Evolutionary conservation across 2,329 filamentous ascomycete species (phyloP).

Genomic region (Stemphylium lycopersici): DNA sequence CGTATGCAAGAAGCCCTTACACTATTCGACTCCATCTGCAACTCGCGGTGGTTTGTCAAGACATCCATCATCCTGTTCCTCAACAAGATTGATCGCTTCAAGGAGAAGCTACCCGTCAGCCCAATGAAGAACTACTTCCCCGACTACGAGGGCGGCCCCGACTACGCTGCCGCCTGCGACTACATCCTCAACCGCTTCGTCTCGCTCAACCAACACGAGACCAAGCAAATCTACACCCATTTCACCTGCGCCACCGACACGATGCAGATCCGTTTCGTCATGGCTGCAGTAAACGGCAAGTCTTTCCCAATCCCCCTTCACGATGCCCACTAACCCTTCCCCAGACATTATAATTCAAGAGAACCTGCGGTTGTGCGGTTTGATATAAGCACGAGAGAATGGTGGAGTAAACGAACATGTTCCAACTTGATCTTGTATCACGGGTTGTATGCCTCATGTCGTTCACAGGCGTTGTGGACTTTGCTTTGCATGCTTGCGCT

Average conservation of each 20-base stretch:
- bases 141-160: conserved; percentile 83
- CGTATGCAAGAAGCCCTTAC: conserved; percentile 76
- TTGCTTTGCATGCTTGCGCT: conserved; percentile 28
- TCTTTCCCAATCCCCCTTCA: neutral
- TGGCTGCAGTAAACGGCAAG: conserved; percentile 98
- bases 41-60: conserved; percentile 75
- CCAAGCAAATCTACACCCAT: conserved; percentile 99
- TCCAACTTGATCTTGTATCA: conserved; percentile 42
- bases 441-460: conserved; percentile 46
- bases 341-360: conserved; percentile 99
- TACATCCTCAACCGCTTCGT: conserved; percentile 99
- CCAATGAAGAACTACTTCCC: conserved; percentile 80
- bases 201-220: conserved; percentile 97
- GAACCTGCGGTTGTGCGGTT: conserved; percentile 93
- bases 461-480: conserved; percentile 48
- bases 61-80: conserved; percentile 75
- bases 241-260: conserved; percentile 99
- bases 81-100: conserved; percentile 78
- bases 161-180: conserved; percentile 95
- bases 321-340: conserved; percentile 50
- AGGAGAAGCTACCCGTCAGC: conserved; percentile 74
- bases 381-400: conserved; percentile 71
- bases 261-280: conserved; percentile 98
- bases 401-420: conserved; percentile 35
- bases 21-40: conserved; percentile 75